These are phyloP conservation scores for Termitomyces sp. DNA, from an alignment of 768 basidiomycete species.

Conservation along the genomic window DNA sequence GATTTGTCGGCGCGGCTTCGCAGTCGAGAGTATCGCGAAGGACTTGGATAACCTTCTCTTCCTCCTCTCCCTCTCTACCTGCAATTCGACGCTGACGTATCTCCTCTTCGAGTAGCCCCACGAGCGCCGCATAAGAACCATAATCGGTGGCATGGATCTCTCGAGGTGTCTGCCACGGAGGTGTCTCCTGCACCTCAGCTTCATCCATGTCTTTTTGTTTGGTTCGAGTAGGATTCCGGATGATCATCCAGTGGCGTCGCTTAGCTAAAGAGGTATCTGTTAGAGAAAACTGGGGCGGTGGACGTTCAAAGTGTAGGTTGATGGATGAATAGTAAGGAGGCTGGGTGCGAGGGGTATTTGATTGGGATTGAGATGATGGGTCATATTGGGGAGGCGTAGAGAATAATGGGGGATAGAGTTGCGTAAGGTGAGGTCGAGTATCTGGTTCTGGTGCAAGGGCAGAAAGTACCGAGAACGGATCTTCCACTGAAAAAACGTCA, in stretches of 20 bases:
- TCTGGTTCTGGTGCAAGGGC: slow-evolving; percentile 53
- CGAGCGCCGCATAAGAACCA: slow-evolving; percentile 53
- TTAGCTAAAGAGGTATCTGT: slow-evolving; percentile 21
- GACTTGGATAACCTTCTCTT: slow-evolving; percentile 24
- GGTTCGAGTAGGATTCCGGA: slow-evolving; percentile 43
- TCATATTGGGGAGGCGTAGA: slow-evolving; percentile 16
- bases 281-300: slow-evolving; percentile 17
- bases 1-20: slow-evolving; percentile 17
- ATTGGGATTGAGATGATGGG: slow-evolving; percentile 18
- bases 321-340: slow-evolving; percentile 12
- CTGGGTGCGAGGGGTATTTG: slow-evolving; percentile 18
- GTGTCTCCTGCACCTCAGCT: slow-evolving; percentile 25
- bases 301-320: slow-evolving; percentile 11
- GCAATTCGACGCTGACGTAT: slow-evolving; percentile 27
- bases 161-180: slow-evolving; percentile 43
- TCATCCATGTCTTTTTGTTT: slow-evolving; percentile 51
- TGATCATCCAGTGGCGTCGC: slow-evolving; percentile 58
- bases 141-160: slow-evolving; percentile 54
- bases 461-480: slow-evolving; percentile 67
- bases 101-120: slow-evolving; percentile 40
- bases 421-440: slow-evolving; percentile 48
- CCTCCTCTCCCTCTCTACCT: slow-evolving; percentile 23
- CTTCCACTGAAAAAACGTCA: slow-evolving; percentile 51
- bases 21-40: slow-evolving; percentile 33
- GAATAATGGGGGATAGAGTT: slow-evolving; percentile 43